phyloP scores from a whole-genome alignment of 2,329 filamentous ascomycete genomes.

The Sporothrix sp. region DNA sequence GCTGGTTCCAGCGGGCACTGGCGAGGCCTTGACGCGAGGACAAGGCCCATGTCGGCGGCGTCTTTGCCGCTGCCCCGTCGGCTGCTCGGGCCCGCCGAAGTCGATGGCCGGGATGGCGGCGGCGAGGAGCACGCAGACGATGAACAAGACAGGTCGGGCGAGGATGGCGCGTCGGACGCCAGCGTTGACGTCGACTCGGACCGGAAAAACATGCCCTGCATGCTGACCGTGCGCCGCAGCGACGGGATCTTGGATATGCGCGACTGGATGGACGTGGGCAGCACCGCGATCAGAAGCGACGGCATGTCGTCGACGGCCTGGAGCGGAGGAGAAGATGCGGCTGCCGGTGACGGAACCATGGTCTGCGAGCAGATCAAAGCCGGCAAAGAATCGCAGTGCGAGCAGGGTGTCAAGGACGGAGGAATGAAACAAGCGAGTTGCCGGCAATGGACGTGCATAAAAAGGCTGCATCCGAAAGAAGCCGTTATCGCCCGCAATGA shows the following conservation, averaged over 20 bases:
- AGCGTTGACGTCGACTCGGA: constrained; percentile 7
- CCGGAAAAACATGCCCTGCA: constrained; percentile 11
- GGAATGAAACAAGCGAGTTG: too few relatives aligned
- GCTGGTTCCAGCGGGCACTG: neutral
- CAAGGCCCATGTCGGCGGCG: constrained; percentile 7
- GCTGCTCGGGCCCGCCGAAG: constrained; percentile 5
- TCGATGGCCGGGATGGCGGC: constrained; percentile 9
- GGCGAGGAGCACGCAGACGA: constrained; percentile 10
- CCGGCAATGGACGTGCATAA: too few relatives aligned
- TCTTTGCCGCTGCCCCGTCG: constrained; percentile 1
- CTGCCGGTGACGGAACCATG: neutral
- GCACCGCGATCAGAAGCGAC: constrained; percentile 16
- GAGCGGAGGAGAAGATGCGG: neutral
- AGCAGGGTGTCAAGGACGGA: too few relatives aligned
- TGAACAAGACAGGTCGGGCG: neutral
- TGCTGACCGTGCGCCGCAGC: constrained; percentile 13
- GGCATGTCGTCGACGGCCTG: constrained; percentile 8
- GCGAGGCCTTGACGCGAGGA: constrained; percentile 1
- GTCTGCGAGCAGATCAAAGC: neutral
- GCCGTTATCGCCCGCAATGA: too few relatives aligned
- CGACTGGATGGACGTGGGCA: constrained; percentile 20
- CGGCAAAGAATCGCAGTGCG: neutral
- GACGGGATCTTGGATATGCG: constrained; percentile 17
- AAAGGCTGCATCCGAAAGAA: too few relatives aligned
- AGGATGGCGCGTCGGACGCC: neutral